A percentile compares a stretch with the other conserved stretches of the same genome.
These are phyloP conservation scores for Zalaria sp. DNA, from an alignment of 2,329 filamentous ascomycete genomes.

Conservation along the genomic window DNA sequence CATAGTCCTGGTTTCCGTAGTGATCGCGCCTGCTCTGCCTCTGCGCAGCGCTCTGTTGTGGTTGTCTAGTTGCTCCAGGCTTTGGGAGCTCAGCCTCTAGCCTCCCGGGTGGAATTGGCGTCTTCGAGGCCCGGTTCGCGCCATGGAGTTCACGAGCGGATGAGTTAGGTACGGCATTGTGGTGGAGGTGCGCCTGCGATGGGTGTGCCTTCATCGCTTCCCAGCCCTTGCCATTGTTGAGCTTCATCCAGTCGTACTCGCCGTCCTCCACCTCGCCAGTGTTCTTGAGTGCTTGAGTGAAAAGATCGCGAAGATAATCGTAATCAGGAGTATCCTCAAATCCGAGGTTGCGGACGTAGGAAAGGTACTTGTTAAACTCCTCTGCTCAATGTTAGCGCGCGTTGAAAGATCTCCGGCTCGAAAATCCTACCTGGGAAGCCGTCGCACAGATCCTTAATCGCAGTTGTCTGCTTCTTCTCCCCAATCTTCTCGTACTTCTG, in stretches of 20 bases:
- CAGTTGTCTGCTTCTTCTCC: conserved; percentile 98
- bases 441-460: conserved; percentile 92
- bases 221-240: conserved; percentile 87
- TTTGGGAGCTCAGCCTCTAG: conserved; percentile 37
- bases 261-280: conserved; percentile 91
- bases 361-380: conserved; percentile 95
- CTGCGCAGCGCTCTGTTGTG: conserved; percentile 57
- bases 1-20: conserved; percentile 13
- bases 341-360: conserved; percentile 91
- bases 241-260: conserved; percentile 99
- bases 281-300: conserved; percentile 91
- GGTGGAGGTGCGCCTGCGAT: conserved; percentile 61
- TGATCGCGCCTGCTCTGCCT: conserved; percentile 18
- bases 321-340: conserved; percentile 99
- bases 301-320: conserved; percentile 90
- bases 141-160: conserved; percentile 77
- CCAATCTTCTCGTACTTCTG: conserved; percentile 99
- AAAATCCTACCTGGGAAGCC: conserved; percentile 61
- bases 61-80: conserved; percentile 56
- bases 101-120: conserved; percentile 30
- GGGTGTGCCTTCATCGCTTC: conserved; percentile 61
- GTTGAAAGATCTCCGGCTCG: background rate
- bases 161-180: conserved; percentile 60
- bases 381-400: conserved; percentile 37
- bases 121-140: conserved; percentile 47